Percentiles rank a stretch among this genome's conserved stretches.
Evolutionary conservation across 2,329 filamentous ascomycete genomes (phyloP).

Genomic region (Fonsecaea monophora): DNA sequence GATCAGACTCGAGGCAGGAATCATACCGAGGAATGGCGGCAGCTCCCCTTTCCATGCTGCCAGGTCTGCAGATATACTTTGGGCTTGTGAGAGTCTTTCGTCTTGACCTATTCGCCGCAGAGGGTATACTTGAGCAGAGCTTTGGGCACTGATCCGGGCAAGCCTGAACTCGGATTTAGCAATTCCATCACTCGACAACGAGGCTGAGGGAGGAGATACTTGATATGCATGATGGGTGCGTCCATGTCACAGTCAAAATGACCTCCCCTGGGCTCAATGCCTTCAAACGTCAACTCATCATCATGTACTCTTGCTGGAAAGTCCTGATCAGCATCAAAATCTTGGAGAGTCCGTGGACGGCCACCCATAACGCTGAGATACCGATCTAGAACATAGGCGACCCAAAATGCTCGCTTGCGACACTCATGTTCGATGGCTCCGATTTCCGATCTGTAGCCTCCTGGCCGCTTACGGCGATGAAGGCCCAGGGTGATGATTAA

Average conservation of each 20-base stretch:
- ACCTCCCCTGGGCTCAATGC: neutral
- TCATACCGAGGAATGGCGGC: constrained; percentile 6
- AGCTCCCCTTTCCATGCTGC: neutral
- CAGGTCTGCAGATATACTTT: neutral
- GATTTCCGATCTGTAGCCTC: constrained; percentile 3
- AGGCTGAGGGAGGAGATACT: neutral
- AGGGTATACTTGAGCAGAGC: constrained; percentile 6
- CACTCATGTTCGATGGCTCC: constrained; percentile 7
- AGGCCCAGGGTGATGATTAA: constrained; percentile 5
- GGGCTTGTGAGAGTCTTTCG: constrained; percentile 5
- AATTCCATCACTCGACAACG: neutral
- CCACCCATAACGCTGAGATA: constrained; percentile 15
- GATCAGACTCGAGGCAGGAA: constrained; percentile 5
- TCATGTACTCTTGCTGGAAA: constrained; percentile 7
- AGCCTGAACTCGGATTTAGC: neutral
- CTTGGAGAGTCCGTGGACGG: constrained; percentile 10
- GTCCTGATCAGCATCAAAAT: constrained; percentile 8
- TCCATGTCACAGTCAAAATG: constrained; percentile 19
- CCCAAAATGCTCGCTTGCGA: constrained; percentile 6
- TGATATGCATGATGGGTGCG: constrained; percentile 15
- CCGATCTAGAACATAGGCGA: constrained; percentile 3
- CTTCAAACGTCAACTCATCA: constrained; percentile 2
- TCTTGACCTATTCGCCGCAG: constrained; percentile 3
- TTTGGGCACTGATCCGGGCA: constrained; percentile 9
- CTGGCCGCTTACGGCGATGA: constrained; percentile 4